Evolutionary conservation across 2,329 filamentous ascomycete species (phyloP).

Genomic region (Zymoseptoria crescenta): DNA sequence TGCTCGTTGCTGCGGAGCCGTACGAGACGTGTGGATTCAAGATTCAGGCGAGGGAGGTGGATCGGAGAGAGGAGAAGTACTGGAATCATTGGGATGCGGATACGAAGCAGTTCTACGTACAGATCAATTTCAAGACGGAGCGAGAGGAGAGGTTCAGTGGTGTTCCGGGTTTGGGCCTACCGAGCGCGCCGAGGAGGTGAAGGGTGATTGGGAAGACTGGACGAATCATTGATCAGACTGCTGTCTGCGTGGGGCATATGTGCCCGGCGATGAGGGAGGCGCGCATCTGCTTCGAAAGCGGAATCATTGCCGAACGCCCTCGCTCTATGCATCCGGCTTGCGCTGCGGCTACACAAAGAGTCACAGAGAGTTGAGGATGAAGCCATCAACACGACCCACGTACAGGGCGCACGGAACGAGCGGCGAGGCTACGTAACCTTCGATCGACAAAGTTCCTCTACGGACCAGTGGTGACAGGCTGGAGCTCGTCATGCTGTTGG

Average conservation of each 20-base stretch:
- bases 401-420: too few relatives aligned
- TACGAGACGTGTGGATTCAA: conserved; percentile 98
- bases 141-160: conserved; percentile 78
- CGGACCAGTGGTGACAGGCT: too few relatives aligned
- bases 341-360: neutral
- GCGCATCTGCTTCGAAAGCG: neutral
- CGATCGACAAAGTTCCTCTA: too few relatives aligned
- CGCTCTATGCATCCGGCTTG: neutral
- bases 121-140: conserved; percentile 97
- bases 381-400: too few relatives aligned
- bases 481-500: too few relatives aligned
- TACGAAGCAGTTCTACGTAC: conserved; percentile 93
- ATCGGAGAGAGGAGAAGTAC: conserved; percentile 77
- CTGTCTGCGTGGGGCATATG: too few relatives aligned
- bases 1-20: conserved; percentile 89
- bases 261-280: too few relatives aligned
- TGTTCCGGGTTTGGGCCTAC: conserved; percentile 55
- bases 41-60: conserved; percentile 85
- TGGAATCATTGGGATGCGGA: conserved; percentile 96
- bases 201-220: neutral
- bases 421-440: too few relatives aligned
- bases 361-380: too few relatives aligned
- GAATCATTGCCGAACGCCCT: neutral
- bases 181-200: conserved; percentile 27
- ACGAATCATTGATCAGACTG: neutral